Base-by-base conservation (phyloP, 2,329 filamentous ascomycete species). In the Drechslerella coelobrocha region DNA sequence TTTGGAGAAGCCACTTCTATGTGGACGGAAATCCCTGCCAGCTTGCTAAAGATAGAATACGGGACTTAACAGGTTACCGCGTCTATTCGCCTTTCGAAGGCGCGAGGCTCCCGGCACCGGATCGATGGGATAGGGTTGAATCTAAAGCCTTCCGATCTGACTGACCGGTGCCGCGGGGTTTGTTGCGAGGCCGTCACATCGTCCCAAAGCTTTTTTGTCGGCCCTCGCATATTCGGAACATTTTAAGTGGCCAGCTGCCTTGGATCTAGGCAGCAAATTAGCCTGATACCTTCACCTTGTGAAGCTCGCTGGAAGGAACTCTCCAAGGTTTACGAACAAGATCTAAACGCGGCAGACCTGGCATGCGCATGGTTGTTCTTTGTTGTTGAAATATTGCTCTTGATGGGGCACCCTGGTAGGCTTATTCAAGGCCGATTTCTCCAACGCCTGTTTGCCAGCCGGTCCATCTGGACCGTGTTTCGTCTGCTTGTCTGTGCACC, bases 331-430 rank as follows among this genome's bases (percentile, higher is more conserved):
- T n/a, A n/a, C 65, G 12, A 19, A 8, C 21, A 23, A 24, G 31
- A 53, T 14, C 23, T 19, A 23, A 12, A 34, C 6, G 29, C 6
- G 29, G 12, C 34, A 39, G 12, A 39, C 12, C 12, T 39, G 34
- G n/a, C n/a, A n/a, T n/a, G n/a, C n/a, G n/a, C n/a, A n/a, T n/a
- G n/a, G n/a, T n/a, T n/a, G n/a, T n/a, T n/a, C n/a, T n/a, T n/a
- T n/a, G n/a, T n/a, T n/a, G n/a, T n/a, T n/a, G n/a, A 52, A 48
- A 52, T 39, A 61, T 51, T 56, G 31, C 23, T 45, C 2, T 56
- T 21, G 63, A 69, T 62, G 65, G 65, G 57, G 57, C 65, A 62
- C 24, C 65, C 65, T 52, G 56, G 65, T 26, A 61, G 65, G 51
- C 47, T 57, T 48, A 59, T 55, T 41, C 63, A 55, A 21, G 48